Percentiles rank a stretch among this genome's conserved stretches.
Evolutionary conservation across 148 eudicot species (phyloP).

Genomic region (Amaranthus hypochondriacus): DNA sequence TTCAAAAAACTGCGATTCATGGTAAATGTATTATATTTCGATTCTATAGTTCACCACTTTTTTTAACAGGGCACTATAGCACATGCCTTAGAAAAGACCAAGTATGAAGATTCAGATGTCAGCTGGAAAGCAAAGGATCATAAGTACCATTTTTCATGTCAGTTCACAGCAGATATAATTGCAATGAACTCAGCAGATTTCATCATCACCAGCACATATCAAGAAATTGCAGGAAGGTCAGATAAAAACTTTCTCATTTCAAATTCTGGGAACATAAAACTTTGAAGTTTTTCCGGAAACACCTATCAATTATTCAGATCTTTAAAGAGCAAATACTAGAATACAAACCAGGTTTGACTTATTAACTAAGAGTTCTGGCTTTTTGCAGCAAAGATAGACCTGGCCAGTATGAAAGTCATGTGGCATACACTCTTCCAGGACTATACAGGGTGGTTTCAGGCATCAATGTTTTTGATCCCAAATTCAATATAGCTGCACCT

Average conservation of each 20-base stretch:
- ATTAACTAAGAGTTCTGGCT: constrained; percentile 12
- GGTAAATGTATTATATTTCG: background rate
- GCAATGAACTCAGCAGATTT: constrained; percentile 95
- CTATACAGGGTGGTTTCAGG: constrained; percentile 83
- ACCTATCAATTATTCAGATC: background rate
- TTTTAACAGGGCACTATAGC: constrained; percentile 78
- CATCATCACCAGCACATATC: constrained; percentile 93
- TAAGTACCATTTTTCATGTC: constrained; percentile 92
- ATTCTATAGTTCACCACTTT: constrained; percentile 4
- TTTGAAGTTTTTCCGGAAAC: background rate
- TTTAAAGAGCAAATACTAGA: background rate
- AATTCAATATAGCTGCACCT: constrained; percentile 89
- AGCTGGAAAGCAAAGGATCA: constrained; percentile 78
- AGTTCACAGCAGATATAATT: constrained; percentile 83
- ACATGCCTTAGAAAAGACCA: constrained; percentile 95
- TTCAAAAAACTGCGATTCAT: background rate
- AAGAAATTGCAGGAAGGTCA: constrained; percentile 97
- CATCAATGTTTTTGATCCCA: constrained; percentile 85
- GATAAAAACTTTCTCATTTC: background rate
- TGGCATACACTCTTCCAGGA: constrained; percentile 79
- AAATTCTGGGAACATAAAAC: background rate
- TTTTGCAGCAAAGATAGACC: constrained; percentile 86
- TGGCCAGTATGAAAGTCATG: constrained; percentile 92
- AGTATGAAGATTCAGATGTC: constrained; percentile 92
- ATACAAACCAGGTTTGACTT: background rate